Base-by-base conservation (phyloP, 768 basidiomycete species). In the Hemileccinum impolitum region DNA sequence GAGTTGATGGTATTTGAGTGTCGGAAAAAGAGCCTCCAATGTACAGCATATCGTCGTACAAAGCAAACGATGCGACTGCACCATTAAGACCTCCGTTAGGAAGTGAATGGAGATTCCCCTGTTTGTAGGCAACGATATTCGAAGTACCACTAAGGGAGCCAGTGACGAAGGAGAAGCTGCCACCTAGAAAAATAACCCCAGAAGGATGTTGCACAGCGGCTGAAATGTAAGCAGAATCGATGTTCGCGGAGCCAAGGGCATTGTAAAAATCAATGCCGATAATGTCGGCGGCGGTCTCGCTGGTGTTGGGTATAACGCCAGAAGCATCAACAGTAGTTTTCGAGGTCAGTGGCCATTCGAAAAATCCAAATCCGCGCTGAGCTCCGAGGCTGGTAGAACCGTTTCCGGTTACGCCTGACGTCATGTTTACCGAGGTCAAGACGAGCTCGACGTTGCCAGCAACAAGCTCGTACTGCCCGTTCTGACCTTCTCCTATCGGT, bases 11-110 rank as follows among this genome's bases (percentile, higher is more conserved):
- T 6, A 75, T 70, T 2, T 66, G 65, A 0, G 91, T 88, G 53
- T 88, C 84, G 1, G 75, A 77, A 72, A 99, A 99, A 0, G 82
- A 73, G 1, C 96, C 96, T n/a, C 92, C 95, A 35, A 94, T 82
- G 63, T 78, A 96, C 11, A 98, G 67, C 17, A 72, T 72, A 57
- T 87, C 76, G 11, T 79, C 82, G 46, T 75, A 70, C 28, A 87
- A 59, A n/a, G 77, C 72, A 35, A 94, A 64, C 0, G 90, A 78
- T 9, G 77, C 73, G 9, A 98, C 90, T 9, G 76, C 67, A 3
- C 90, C 94, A 61, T 94, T 83, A 46, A 98, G 74, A 10, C 96
- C 96, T 23, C 78, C 77, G 12, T 77, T 71, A 0, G 84, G 61
- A 15, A 94, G 62, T 0, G 76, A 59, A 9, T 70, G 59, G 25